Conservation (phyloP, 345 rosid genomes). For the Syzygium aromaticum region DNA sequence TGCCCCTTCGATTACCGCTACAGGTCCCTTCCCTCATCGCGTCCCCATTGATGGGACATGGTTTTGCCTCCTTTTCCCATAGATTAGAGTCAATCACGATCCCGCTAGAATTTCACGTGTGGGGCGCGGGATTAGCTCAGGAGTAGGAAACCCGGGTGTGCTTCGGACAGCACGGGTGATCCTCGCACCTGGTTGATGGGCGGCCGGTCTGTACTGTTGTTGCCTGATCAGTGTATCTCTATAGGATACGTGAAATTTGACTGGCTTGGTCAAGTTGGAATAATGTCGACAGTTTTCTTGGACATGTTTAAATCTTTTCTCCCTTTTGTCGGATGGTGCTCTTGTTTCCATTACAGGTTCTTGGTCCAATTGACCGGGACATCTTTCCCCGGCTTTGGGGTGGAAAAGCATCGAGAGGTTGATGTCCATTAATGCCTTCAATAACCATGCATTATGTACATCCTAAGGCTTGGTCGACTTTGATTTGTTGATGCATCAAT, state of each 20-base stretch:
- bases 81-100: neutral
- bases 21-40: slow-evolving; percentile 25
- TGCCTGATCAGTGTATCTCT: neutral
- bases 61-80: neutral
- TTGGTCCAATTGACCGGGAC: neutral
- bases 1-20: slow-evolving; percentile 65
- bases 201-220: neutral
- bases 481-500: neutral
- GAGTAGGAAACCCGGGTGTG: neutral
- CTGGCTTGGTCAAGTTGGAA: neutral
- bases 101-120: neutral
- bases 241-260: neutral
- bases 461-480: neutral
- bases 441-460: neutral
- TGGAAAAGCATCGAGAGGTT: neutral
- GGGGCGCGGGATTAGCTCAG: neutral
- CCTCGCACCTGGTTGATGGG: neutral
- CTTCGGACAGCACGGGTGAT: neutral
- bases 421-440: neutral
- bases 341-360: neutral
- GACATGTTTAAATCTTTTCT: neutral
- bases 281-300: neutral
- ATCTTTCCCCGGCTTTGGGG: neutral
- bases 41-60: neutral
- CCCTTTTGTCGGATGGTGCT: neutral